A percentile compares a stretch with the other conserved stretches of the same genome.
Conservation (phyloP, 2,329 filamentous ascomycete genomes). For the Gyromitra esculenta region DNA sequence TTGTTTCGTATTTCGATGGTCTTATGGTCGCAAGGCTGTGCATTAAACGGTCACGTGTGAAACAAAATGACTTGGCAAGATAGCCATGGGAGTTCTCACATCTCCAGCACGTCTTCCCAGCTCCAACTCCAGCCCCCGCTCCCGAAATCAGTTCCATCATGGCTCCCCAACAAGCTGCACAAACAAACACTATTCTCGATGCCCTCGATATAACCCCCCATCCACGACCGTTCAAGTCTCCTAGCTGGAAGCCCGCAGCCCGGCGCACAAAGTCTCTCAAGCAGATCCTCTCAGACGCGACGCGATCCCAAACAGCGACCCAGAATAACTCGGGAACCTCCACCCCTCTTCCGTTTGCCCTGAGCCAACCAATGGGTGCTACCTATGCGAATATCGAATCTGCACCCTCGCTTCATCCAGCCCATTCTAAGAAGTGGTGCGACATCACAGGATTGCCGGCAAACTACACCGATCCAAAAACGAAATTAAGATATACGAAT, state of each 20-base stretch:
- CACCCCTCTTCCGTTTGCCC: slow-evolving; percentile 64
- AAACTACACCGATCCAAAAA: slow-evolving; percentile 94
- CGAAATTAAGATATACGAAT: slow-evolving; percentile 89
- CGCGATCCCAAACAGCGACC: slow-evolving; percentile 77
- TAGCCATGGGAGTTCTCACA: background rate
- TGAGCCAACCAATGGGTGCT: slow-evolving; percentile 71
- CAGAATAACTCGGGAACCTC: slow-evolving; percentile 65
- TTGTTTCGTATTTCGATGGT: background rate
- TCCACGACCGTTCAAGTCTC: slow-evolving; percentile 88
- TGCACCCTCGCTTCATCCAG: slow-evolving; percentile 81
- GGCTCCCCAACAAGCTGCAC: slow-evolving; percentile 46
- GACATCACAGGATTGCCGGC: slow-evolving; percentile 94
- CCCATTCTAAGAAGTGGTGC: slow-evolving; percentile 88
- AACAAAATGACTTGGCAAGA: slow-evolving; percentile 30
- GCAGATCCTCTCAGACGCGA: slow-evolving; percentile 88
- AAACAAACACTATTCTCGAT: slow-evolving; percentile 71
- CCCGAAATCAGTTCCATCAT: slow-evolving; percentile 27
- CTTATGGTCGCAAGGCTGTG: background rate
- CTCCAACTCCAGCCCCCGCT: background rate
- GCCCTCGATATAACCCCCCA: slow-evolving; percentile 88
- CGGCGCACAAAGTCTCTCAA: slow-evolving; percentile 99
- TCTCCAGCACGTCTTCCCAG: slow-evolving; percentile 11
- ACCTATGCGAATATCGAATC: slow-evolving; percentile 98
- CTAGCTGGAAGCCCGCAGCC: slow-evolving; percentile 88
- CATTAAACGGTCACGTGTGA: slow-evolving; percentile 19